Conservation (phyloP, 2,329 filamentous ascomycete species). For the Penicillium sp. region DNA sequence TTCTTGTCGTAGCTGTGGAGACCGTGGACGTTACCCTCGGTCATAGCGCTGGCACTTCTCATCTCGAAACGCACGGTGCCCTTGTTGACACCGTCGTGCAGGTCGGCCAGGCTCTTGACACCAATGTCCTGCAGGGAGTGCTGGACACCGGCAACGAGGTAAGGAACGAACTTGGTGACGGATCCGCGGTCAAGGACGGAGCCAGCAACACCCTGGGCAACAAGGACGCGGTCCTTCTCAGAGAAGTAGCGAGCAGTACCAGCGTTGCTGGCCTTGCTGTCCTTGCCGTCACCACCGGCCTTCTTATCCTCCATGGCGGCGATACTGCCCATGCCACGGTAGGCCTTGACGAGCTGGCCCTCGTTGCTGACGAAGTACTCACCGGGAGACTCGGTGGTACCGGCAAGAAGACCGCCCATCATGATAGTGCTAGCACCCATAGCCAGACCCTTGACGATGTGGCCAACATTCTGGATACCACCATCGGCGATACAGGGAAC, state of each 20-base stretch:
- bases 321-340: constrained; percentile 98
- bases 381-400: constrained; percentile 95
- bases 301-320: constrained; percentile 99
- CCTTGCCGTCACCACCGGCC: constrained; percentile 71
- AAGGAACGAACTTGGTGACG: constrained; percentile 92
- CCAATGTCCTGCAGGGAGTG: constrained; percentile 97
- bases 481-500: constrained; percentile 98
- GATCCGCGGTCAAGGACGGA: constrained; percentile 60
- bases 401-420: constrained; percentile 98
- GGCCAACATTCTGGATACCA: constrained; percentile 96
- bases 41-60: constrained; percentile 87
- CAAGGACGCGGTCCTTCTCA: constrained; percentile 88
- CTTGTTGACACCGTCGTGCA: constrained; percentile 71
- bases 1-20: constrained; percentile 99
- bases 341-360: constrained; percentile 97
- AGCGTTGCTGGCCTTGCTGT: constrained; percentile 71
- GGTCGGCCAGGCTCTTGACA: constrained; percentile 70
- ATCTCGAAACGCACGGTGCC: constrained; percentile 89
- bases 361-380: constrained; percentile 95
- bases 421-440: constrained; percentile 94
- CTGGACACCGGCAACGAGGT: constrained; percentile 91
- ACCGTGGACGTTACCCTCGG: constrained; percentile 92
- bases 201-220: constrained; percentile 94
- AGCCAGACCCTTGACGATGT: constrained; percentile 97
- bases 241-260: constrained; percentile 98